Percentiles rank a stretch among this genome's conserved stretches.
Conservation (phyloP, 805 yeast species). For the Yarrowia divulgata region DNA sequence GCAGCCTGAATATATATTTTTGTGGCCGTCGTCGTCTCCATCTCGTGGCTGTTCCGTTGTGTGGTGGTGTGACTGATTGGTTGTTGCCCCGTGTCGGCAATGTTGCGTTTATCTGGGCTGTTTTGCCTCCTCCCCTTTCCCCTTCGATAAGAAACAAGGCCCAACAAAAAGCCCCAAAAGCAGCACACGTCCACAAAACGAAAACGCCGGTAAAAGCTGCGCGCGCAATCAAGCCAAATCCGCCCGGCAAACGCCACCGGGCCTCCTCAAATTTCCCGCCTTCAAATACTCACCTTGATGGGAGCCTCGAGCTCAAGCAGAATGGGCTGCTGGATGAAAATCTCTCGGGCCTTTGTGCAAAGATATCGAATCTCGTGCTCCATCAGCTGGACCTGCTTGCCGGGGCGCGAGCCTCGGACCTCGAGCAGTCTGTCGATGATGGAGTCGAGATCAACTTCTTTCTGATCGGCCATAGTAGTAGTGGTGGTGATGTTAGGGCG, state of each 20-base stretch:
- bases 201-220: too few relatives aligned
- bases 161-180: not conserved
- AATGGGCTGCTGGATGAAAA: conserved; percentile 97
- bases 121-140: not conserved
- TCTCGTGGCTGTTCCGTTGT: not conserved
- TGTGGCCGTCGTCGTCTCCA: not conserved
- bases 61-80: conserved; percentile 7
- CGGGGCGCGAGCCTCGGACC: conserved; percentile 98
- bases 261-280: too few relatives aligned
- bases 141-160: conserved; percentile 23
- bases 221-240: not conserved
- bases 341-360: conserved; percentile 97
- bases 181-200: not conserved
- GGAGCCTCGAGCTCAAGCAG: conserved; percentile 96
- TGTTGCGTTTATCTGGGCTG: conserved; percentile 19
- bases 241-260: too few relatives aligned
- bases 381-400: conserved; percentile 91
- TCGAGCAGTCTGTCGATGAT: conserved; percentile 95
- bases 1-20: too few relatives aligned
- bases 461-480: conserved; percentile 50
- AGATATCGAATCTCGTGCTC: conserved; percentile 94
- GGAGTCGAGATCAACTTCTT: conserved; percentile 93
- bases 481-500: conserved; percentile 33
- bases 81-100: conserved; percentile 12
- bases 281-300: conserved; percentile 59